Percentiles rank a stretch among this genome's conserved stretches.
phyloP scores from a whole-genome alignment of 2,329 filamentous ascomycete genomes.

The Venturia pyrina region DNA sequence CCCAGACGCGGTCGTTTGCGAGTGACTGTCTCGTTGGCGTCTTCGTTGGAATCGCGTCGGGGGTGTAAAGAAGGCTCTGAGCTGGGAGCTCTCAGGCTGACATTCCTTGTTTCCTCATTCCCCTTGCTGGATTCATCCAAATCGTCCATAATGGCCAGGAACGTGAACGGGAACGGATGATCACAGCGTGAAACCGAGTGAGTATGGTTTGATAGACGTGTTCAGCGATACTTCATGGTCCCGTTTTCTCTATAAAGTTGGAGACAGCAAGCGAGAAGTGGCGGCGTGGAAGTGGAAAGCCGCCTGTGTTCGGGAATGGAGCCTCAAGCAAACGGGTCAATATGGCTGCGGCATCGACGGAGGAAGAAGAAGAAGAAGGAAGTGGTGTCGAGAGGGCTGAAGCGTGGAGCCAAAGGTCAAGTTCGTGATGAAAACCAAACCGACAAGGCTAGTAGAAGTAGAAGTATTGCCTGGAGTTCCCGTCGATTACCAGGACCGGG shows the following conservation, averaged over 20 bases:
- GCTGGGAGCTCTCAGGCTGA: slow-evolving; percentile 17
- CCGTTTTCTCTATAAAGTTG: background rate
- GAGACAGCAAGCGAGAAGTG: background rate
- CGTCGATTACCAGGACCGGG: too few species aligned
- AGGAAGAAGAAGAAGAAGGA: background rate
- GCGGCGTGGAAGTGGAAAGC: background rate
- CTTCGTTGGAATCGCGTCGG: slow-evolving; percentile 33
- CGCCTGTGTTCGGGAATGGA: background rate
- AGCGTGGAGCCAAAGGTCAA: background rate
- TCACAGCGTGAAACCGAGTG: background rate
- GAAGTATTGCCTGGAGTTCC: too few species aligned
- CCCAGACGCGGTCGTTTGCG: slow-evolving; percentile 37
- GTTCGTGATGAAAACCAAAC: background rate
- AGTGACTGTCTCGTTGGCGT: slow-evolving; percentile 33
- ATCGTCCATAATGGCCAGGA: background rate
- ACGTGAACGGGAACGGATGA: background rate
- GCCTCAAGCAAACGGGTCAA: background rate
- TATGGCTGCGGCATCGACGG: background rate
- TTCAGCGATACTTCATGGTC: background rate
- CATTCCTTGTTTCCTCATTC: background rate
- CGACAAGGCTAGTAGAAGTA: background rate
- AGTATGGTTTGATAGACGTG: background rate
- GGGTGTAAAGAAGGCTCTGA: slow-evolving; percentile 25
- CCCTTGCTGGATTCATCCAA: background rate
- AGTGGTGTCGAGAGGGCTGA: background rate